phyloP scores from a whole-genome alignment of 164 flowering plant species.

The Litsea cubeba region DNA sequence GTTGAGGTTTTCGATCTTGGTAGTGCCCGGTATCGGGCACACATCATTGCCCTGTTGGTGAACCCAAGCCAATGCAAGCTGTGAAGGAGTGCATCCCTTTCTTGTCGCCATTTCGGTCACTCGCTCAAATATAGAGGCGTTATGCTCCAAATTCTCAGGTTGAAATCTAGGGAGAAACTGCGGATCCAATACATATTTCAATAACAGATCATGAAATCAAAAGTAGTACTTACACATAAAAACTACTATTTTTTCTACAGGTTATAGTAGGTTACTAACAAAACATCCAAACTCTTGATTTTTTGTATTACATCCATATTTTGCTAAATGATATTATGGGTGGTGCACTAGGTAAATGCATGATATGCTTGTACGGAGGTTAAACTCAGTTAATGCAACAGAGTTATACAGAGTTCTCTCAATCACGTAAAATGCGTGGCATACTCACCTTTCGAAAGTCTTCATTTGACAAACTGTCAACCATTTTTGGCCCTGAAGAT shows the following conservation, averaged over 20 bases:
- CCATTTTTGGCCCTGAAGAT: constrained; percentile 38
- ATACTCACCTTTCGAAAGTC: neutral
- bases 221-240: no score
- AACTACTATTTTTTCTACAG: no score
- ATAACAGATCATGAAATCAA: neutral
- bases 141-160: constrained; percentile 31
- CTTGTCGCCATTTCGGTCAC: constrained; percentile 23
- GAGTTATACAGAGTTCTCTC: neutral
- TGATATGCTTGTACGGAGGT: neutral
- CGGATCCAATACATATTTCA: neutral
- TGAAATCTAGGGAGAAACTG: constrained; percentile 19
- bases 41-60: constrained; percentile 38
- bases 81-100: constrained; percentile 37
- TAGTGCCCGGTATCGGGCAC: constrained; percentile 47
- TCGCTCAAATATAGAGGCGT: constrained; percentile 20
- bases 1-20: constrained; percentile 41
- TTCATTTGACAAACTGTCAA: constrained; percentile 17
- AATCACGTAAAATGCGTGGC: no score
- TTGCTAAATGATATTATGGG: no score
- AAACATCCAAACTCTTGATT: no score
- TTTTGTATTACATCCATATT: no score
- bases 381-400: no score
- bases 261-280: no score
- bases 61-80: constrained; percentile 44
- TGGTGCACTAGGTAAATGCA: neutral